Evolutionary conservation across 345 rosid genomes (phyloP).

Genomic region (Eucalyptus erythrocorys): DNA sequence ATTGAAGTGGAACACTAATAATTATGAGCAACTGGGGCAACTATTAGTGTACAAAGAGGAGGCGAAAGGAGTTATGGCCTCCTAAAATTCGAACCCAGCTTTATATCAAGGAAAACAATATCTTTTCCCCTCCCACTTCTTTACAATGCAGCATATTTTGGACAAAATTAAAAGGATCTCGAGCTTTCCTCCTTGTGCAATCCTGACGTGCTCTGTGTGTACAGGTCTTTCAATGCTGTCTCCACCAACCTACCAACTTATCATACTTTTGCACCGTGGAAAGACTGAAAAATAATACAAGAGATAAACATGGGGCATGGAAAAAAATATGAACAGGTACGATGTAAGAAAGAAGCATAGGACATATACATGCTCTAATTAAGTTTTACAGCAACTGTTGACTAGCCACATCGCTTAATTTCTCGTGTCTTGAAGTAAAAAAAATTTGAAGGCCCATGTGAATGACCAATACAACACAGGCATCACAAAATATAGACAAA

Average conservation of each 20-base stretch:
- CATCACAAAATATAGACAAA: background rate
- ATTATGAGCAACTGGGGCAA: background rate
- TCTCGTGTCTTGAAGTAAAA: background rate
- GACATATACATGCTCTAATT: background rate
- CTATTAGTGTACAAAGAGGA: constrained; percentile 14
- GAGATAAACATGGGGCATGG: background rate
- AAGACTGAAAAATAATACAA: constrained; percentile 18
- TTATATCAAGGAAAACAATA: background rate
- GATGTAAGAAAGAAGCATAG: background rate
- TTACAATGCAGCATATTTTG: constrained; percentile 5
- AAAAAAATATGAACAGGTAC: background rate
- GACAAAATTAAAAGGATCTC: constrained; percentile 12
- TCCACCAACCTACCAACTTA: background rate
- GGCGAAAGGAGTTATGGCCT: background rate
- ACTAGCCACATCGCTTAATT: background rate
- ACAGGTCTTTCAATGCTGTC: background rate
- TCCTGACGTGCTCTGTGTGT: background rate
- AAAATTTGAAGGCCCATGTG: background rate
- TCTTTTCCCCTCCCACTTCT: constrained; percentile 1
- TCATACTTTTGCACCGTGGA: constrained; percentile 45
- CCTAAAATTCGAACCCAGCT: constrained; percentile 13
- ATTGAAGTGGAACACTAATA: background rate
- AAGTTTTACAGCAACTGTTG: background rate
- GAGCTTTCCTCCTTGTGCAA: constrained; percentile 1
- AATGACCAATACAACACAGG: background rate